These are phyloP conservation scores for Metschnikowia borealis DNA, from an alignment of 805 yeast genomes.

Conservation along the genomic window DNA sequence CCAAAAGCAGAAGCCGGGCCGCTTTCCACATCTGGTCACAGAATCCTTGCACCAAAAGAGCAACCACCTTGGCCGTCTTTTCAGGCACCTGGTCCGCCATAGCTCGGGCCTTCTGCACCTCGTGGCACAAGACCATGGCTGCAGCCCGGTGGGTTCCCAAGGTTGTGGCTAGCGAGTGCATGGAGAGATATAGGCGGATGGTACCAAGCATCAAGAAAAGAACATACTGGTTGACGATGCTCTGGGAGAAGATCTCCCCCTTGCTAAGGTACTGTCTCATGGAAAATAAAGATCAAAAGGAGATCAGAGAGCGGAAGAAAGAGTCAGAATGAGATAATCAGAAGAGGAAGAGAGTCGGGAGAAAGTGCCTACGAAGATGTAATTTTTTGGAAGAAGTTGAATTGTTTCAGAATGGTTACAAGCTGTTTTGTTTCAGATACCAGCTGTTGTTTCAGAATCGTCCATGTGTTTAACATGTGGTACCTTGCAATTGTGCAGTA, in stretches of 20 bases:
- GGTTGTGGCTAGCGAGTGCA: background rate
- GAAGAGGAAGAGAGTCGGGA: too few species aligned
- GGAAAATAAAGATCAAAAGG: background rate
- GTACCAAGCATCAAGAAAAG: conserved; percentile 51
- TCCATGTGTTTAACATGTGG: too few species aligned
- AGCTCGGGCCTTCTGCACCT: conserved; percentile 35
- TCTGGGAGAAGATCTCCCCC: conserved; percentile 55
- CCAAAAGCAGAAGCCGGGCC: conserved; percentile 32
- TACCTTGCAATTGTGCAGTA: background rate
- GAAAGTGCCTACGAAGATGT: background rate
- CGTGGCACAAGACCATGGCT: conserved; percentile 37
- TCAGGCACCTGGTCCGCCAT: conserved; percentile 47
- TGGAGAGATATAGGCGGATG: conserved; percentile 19
- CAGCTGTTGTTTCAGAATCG: too few species aligned
- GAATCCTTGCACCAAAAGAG: background rate
- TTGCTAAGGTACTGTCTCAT: conserved; percentile 40
- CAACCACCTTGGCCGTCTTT: conserved; percentile 21
- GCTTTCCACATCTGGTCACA: background rate
- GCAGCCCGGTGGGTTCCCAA: background rate
- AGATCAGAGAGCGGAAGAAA: too few species aligned
- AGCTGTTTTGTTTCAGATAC: too few species aligned
- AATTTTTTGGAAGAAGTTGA: too few species aligned
- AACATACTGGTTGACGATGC: conserved; percentile 64
- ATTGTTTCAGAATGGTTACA: too few species aligned
- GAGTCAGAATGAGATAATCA: too few species aligned